Evolutionary conservation across 257 asterid genomes (phyloP).

Genomic region (Ajuga chamaepitys): DNA sequence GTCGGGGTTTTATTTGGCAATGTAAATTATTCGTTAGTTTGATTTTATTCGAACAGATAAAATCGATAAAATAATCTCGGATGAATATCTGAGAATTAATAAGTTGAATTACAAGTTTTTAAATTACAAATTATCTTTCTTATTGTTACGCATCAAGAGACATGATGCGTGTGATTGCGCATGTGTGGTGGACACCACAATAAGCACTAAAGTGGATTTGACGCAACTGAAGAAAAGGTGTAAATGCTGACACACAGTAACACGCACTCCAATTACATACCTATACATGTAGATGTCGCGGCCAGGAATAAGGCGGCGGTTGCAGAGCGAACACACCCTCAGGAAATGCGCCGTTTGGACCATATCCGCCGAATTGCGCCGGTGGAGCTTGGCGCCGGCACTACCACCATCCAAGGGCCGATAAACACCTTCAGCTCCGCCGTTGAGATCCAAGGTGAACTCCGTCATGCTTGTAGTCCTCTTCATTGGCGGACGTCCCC

Average conservation of each 20-base stretch:
- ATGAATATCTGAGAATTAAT: too few relatives aligned
- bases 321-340: conserved; percentile 58
- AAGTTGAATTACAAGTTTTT: too few relatives aligned
- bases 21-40: too few relatives aligned
- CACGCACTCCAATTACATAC: conserved; percentile 17
- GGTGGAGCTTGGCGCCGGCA: conserved; percentile 17
- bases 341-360: conserved; percentile 46
- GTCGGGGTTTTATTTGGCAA: too few relatives aligned
- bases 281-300: conserved; percentile 82
- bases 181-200: neutral
- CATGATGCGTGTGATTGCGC: too few relatives aligned
- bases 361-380: conserved; percentile 50
- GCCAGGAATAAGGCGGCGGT: conserved; percentile 50
- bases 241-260: neutral
- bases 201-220: neutral
- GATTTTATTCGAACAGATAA: too few relatives aligned
- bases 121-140: too few relatives aligned
- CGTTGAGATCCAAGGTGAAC: conserved; percentile 44
- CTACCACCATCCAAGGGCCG: conserved; percentile 8
- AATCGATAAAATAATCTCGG: too few relatives aligned
- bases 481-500: conserved; percentile 60
- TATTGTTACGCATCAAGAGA: too few relatives aligned
- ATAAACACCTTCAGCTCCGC: neutral
- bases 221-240: neutral
- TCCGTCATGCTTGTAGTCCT: conserved; percentile 73